These are phyloP conservation scores for Colletotrichum sp. DNA, from an alignment of 2,329 filamentous ascomycete genomes.

Conservation along the genomic window DNA sequence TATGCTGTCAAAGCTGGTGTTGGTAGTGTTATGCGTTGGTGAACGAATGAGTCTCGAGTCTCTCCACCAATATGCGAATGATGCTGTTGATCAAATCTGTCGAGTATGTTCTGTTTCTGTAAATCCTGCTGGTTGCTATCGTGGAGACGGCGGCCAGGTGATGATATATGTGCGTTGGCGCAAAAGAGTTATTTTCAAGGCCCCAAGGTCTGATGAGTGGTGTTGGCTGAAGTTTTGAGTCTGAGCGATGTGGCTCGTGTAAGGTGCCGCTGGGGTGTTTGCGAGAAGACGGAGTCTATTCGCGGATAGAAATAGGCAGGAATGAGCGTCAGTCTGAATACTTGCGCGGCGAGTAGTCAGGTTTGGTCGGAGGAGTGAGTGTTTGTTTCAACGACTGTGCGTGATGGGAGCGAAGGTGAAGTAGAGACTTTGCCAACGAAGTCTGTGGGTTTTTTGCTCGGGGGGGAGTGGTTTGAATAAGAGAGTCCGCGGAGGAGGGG, in stretches of 20 bases:
- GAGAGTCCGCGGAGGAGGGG: not conserved
- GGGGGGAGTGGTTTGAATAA: slow-evolving; percentile 17
- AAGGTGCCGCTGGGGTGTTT: slow-evolving; percentile 8
- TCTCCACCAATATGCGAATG: slow-evolving; percentile 16
- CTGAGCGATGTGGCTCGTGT: slow-evolving; percentile 5
- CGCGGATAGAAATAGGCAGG: slow-evolving; percentile 23
- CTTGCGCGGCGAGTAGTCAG: slow-evolving; percentile 32
- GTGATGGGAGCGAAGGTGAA: not conserved
- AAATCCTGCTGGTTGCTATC: not conserved
- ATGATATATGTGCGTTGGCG: slow-evolving; percentile 10
- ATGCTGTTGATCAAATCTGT: not conserved
- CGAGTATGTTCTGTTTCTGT: not conserved
- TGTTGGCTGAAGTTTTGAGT: not conserved
- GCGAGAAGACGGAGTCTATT: slow-evolving; percentile 24
- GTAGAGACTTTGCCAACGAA: slow-evolving; percentile 63
- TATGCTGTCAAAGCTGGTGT: slow-evolving; percentile 26
- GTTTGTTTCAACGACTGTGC: slow-evolving; percentile 19
- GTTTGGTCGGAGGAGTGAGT: slow-evolving; percentile 29
- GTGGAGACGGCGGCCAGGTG: not conserved
- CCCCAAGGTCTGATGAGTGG: not conserved
- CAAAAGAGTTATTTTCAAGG: not conserved
- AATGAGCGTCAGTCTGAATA: slow-evolving; percentile 26
- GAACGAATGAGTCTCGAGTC: slow-evolving; percentile 6
- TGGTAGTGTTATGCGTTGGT: not conserved
- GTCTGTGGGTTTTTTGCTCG: slow-evolving; percentile 34